Evolutionary conservation across 208 protist genomes (phyloP).

Genomic region (Wallacemonas sp.): DNA sequence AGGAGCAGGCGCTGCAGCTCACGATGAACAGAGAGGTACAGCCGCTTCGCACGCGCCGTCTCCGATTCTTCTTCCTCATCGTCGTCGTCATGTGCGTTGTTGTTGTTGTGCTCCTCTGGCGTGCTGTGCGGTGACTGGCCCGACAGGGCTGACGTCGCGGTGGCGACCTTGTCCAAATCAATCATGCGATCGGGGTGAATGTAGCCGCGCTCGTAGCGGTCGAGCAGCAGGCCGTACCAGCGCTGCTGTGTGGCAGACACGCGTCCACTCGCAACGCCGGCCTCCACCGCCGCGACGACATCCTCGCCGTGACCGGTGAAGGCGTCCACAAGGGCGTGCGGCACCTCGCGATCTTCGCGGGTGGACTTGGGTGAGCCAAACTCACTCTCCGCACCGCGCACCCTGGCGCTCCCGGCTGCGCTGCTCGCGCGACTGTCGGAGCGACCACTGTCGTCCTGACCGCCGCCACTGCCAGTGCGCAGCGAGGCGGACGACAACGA

Average conservation of each 20-base stretch:
- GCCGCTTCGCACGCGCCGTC: background rate
- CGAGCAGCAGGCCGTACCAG: constrained; percentile 37
- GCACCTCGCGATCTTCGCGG: constrained; percentile 1
- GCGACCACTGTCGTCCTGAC: background rate
- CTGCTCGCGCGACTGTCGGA: background rate
- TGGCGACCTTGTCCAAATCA: constrained; percentile 25
- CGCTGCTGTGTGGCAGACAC: constrained; percentile 22
- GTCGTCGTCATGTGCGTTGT: no score
- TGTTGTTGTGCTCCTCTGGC: background rate
- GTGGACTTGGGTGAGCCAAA: background rate
- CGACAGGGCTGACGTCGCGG: constrained; percentile 7
- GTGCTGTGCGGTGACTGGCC: no score
- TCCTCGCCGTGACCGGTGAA: background rate
- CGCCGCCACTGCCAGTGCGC: background rate
- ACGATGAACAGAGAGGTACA: constrained; percentile 29
- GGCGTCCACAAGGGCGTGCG: background rate
- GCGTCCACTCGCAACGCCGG: background rate
- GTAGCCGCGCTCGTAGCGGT: constrained; percentile 34
- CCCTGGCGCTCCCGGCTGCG: background rate
- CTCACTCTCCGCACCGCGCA: background rate
- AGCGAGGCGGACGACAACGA: background rate
- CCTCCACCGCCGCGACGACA: constrained; percentile 1
- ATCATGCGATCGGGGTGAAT: constrained; percentile 56
- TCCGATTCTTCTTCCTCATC: constrained; percentile 1
- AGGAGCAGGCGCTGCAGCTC: constrained; percentile 26